Evolutionary conservation across 352 stramenopile genomes (phyloP), one percentile per base, ranked within the genome.

Genomic region (Phytophthora idaei): DNA sequence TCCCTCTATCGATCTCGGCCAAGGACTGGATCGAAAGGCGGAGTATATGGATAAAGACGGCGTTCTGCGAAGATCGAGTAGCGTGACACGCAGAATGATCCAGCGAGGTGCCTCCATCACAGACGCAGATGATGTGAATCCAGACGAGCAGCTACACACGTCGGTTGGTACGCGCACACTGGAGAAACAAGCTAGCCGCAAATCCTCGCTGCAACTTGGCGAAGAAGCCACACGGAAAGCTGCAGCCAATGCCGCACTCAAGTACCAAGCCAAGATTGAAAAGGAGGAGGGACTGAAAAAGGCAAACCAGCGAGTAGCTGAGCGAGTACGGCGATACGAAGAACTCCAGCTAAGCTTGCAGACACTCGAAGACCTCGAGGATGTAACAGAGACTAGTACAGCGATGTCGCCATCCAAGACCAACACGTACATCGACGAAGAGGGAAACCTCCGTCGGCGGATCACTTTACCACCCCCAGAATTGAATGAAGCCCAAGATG

Each of bases 41-140:
- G 78, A 84, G 56, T 89, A 67, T 49, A 60, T 86, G 5, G 76
- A 85, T 51, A 37, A 61, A n/a, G 41, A 87, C 54, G 78, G 80
- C 28, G 72, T 81, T 25, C 60, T 79, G 10, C 73, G 77, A 29
- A 78, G 80, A 53, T 83, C 74, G 1, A 65, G 45, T 28, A 50
- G 54, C 11, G 61, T 78, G 15, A 77, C 71, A 5, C 64, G 50
- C 6, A 70, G 69, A 14, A 72, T 84, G 62, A 52, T 84, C 37
- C 48, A 77, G 27, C 67, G 69, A 12, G 76, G 74, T 29, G 55
- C 73, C 25, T 74, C 67, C n/a, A 77, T 90, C 42, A 47, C 63
- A 52, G 74, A 78, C 12, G 71, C 78, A 3, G 28, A 45, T 4
- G 36, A 52, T 2, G 31, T 81, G 1, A 44, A 50, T 0, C 53